Percentiles rank a stretch among this genome's conserved stretches.
phyloP scores from a whole-genome alignment of 2,329 filamentous ascomycete genomes.

The Fusarium avenaceum region DNA sequence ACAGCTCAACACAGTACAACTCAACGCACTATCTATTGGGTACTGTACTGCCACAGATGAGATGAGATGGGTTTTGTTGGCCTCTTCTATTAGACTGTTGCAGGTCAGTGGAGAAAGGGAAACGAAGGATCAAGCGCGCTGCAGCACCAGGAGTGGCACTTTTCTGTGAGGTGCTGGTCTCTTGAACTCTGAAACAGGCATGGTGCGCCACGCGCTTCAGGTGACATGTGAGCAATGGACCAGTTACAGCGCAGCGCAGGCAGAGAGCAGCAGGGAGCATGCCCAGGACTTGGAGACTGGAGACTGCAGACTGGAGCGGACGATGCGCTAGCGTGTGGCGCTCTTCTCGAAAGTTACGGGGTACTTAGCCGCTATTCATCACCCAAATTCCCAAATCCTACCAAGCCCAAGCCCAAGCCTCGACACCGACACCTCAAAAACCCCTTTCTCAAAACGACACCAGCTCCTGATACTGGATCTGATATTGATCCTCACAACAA shows the following conservation, averaged over 20 bases:
- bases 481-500: slow-evolving; percentile 42
- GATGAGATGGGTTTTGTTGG: slow-evolving; percentile 10
- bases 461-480: slow-evolving; percentile 35
- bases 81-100: slow-evolving; percentile 10
- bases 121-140: slow-evolving; percentile 22
- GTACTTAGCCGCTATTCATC: slow-evolving; percentile 45
- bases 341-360: slow-evolving; percentile 40
- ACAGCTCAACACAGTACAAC: background rate
- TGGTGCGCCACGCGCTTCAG: slow-evolving; percentile 46
- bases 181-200: slow-evolving; percentile 27
- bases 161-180: background rate
- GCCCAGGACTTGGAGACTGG: slow-evolving; percentile 4
- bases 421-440: slow-evolving; percentile 48
- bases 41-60: slow-evolving; percentile 1
- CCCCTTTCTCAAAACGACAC: slow-evolving; percentile 47
- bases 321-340: slow-evolving; percentile 43
- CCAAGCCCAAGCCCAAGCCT: slow-evolving; percentile 27
- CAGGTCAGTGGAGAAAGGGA: slow-evolving; percentile 29
- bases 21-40: background rate
- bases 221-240: slow-evolving; percentile 32
- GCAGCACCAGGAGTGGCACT: slow-evolving; percentile 33
- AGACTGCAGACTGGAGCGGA: slow-evolving; percentile 3
- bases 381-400: slow-evolving; percentile 6
- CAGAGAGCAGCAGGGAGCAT: slow-evolving; percentile 26
- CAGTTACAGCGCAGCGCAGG: slow-evolving; percentile 29